phyloP scores from a whole-genome alignment of 176 grass and related monocot species.

The Dendrocalamus sinicus region DNA sequence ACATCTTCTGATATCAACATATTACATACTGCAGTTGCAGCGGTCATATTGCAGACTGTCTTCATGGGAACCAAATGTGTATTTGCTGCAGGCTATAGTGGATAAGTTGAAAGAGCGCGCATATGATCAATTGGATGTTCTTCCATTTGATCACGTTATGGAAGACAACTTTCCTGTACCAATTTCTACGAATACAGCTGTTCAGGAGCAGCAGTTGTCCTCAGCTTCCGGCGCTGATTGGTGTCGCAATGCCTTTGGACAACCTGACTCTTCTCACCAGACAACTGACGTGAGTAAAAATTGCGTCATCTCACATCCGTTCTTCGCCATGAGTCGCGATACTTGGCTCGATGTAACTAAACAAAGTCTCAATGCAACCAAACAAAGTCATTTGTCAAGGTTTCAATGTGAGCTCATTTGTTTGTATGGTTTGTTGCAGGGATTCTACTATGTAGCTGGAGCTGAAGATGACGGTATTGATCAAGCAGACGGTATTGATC shows the following conservation, averaged over 20 bases:
- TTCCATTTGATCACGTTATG: not conserved
- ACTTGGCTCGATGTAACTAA: not conserved
- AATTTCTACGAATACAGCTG: not conserved
- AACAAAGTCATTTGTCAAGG: not conserved
- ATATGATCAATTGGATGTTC: not conserved
- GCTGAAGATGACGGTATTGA: not conserved
- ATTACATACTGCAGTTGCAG: not conserved
- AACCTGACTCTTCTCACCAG: not conserved
- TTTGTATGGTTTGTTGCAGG: not conserved
- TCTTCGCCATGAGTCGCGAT: not conserved
- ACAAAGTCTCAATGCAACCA: not conserved
- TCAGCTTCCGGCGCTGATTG: not conserved
- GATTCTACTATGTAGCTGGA: not conserved
- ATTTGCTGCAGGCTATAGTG: slow-evolving; percentile 11
- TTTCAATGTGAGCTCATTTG: not conserved
- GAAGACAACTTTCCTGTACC: not conserved
- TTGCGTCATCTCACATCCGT: too few species aligned
- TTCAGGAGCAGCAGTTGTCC: not conserved
- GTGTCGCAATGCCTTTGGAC: not conserved
- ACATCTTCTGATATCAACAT: not conserved
- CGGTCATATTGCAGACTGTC: not conserved
- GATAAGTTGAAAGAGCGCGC: not conserved
- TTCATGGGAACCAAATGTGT: not conserved
- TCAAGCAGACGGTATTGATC: too few species aligned
- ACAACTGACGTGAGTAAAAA: not conserved